Conservation (phyloP, 352 stramenopile genomes). For the Phytopythium oedochilum region DNA sequence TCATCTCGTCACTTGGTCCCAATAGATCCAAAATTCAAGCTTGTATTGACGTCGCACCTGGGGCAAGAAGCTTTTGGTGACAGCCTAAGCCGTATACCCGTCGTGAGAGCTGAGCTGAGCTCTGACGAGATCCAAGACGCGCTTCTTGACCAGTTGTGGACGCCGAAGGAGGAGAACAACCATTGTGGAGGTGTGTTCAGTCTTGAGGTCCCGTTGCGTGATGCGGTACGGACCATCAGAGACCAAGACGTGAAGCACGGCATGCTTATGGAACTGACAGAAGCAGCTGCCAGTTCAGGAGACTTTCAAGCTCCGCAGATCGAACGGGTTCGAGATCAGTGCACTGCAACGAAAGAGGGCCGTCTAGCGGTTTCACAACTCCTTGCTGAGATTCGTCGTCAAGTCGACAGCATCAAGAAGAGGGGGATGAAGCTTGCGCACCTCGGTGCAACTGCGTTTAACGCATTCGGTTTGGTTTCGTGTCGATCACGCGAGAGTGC, state of each 20-base stretch:
- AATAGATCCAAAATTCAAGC: constrained; percentile 33
- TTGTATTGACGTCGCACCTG: constrained; percentile 35
- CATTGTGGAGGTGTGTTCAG: constrained; percentile 10
- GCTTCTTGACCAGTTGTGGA: constrained; percentile 49
- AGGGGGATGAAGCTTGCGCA: not conserved
- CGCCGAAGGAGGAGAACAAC: constrained; percentile 7
- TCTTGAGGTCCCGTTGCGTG: constrained; percentile 27
- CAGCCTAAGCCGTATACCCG: constrained; percentile 21
- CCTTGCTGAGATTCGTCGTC: constrained; percentile 9
- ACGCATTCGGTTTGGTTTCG: not conserved
- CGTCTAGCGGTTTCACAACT: constrained; percentile 10
- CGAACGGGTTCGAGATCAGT: constrained; percentile 19
- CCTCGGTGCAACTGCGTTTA: not conserved
- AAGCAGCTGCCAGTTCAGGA: constrained; percentile 31
- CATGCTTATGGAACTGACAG: constrained; percentile 29
- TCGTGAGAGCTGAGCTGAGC: constrained; percentile 24
- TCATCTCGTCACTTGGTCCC: constrained; percentile 8
- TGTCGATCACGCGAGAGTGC: not conserved
- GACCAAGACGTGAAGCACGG: constrained; percentile 14
- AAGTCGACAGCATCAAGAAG: constrained; percentile 5
- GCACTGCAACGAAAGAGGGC: constrained; percentile 20
- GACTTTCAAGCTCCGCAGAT: constrained; percentile 45
- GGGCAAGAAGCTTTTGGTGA: constrained; percentile 34
- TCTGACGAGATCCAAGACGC: constrained; percentile 22
- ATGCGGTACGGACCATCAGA: constrained; percentile 12